These are phyloP conservation scores for Cornus florida DNA, from an alignment of 148 eudicot genomes.

Conservation along the genomic window DNA sequence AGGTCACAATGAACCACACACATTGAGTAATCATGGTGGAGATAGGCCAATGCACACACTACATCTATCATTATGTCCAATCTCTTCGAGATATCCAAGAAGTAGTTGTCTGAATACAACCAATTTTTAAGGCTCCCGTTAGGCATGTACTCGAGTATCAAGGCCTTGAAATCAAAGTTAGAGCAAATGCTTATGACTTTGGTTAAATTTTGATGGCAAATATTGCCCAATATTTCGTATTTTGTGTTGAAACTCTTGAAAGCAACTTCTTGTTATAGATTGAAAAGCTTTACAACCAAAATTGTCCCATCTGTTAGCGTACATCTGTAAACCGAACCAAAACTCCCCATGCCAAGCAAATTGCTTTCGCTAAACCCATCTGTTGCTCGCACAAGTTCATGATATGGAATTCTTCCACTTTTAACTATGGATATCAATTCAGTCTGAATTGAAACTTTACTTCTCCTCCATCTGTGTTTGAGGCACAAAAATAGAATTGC, in stretches of 20 bases:
- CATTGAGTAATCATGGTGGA: slow-evolving; percentile 2
- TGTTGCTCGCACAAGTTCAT: neutral
- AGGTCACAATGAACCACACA: neutral
- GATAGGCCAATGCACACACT: neutral
- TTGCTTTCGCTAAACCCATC: neutral
- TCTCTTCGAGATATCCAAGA: neutral
- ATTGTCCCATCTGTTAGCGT: neutral
- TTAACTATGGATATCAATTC: neutral
- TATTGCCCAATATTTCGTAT: neutral
- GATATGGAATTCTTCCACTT: neutral
- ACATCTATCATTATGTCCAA: neutral
- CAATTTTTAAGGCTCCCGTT: slow-evolving; percentile 8
- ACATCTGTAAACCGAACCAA: neutral
- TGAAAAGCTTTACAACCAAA: neutral
- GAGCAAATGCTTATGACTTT: neutral
- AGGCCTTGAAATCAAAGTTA: neutral
- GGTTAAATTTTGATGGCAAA: neutral
- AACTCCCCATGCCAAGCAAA: neutral
- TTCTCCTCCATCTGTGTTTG: neutral
- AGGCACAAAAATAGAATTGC: neutral
- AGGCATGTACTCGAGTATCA: neutral
- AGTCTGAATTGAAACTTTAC: neutral
- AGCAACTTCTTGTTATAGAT: neutral
- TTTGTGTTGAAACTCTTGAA: slow-evolving; percentile 4
- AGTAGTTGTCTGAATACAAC: neutral